Evolutionary conservation across 495 filamentous ascomycete genomes (phyloP), one percentile per base, ranked within the genome.

Genomic region (Neurospora sp.): DNA sequence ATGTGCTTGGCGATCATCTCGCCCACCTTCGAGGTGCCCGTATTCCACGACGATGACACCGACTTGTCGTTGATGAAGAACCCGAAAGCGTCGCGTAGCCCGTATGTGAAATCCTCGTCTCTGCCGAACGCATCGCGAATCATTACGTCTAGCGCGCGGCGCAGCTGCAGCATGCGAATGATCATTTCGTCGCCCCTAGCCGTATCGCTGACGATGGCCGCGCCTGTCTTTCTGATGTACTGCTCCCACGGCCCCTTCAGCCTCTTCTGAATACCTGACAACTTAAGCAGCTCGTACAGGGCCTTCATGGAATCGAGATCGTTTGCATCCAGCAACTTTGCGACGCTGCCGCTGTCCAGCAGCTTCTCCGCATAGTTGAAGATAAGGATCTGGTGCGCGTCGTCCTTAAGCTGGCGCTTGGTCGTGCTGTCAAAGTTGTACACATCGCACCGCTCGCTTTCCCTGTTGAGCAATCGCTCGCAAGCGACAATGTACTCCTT

Each of bases 1-100:
- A 99, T 94, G 76, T 98, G 94, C 82, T 97, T 98, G 16, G 96
- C 96, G 73, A 98, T 96, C 95, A 98, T 97, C 83, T 99, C 96
- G 39, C 95, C 96, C 9, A 96, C 93, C 84, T 97, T 97, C 10
- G 93, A 92, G 72, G 96, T 96, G 75, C 93, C 90, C 5, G 93
- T 92, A 46, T 90, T 89, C 85, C 91, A 93, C 3, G 87, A 88
- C 20, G 89, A 85, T 18, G 87, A 85, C 69, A 89, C 91, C 82
- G 90, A 91, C 9, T 87, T 88, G 80, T 92, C 89, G 80, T 99
- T 99, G 85, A 99, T 96, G 78, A 98, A 98, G 2, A 84, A 83
- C 44, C 92, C 90, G 78, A 98, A 98, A 2, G 92, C 88, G 79
- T 97, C 93, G 14, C 96, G 87, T 40, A 98, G 83, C 39, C 85